Evolutionary conservation across 805 yeast genomes (phyloP).

Genomic region (Myxozyma geophila): DNA sequence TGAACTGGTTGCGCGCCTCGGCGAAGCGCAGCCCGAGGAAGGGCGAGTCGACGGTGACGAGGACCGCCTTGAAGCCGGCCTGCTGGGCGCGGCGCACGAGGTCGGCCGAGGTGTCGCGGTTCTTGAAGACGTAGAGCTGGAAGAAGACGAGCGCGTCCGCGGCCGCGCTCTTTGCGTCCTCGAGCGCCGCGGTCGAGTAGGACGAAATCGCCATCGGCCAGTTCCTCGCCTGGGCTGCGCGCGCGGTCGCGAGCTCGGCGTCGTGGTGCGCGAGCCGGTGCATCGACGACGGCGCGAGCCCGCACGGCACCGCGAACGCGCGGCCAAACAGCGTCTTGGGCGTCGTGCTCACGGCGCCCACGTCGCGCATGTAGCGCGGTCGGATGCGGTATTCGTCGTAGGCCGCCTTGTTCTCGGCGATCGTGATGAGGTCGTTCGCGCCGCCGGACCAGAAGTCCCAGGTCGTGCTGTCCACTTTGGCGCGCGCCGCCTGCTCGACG

Average conservation of each 20-base stretch:
- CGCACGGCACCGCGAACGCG: constrained; percentile 40
- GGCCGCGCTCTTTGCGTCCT: constrained; percentile 34
- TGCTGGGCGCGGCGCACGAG: constrained; percentile 38
- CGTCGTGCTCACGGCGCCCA: constrained; percentile 58
- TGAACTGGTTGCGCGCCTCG: constrained; percentile 46
- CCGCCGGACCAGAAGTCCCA: constrained; percentile 39
- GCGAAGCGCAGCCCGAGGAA: constrained; percentile 59
- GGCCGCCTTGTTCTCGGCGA: constrained; percentile 77
- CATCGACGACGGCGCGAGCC: constrained; percentile 44
- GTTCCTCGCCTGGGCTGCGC: constrained; percentile 38
- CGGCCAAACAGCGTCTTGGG: constrained; percentile 47
- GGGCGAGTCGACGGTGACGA: constrained; percentile 62
- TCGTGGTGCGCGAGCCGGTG: constrained; percentile 41
- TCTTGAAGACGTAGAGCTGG: constrained; percentile 40
- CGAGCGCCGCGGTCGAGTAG: constrained; percentile 34
- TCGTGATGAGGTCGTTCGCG: constrained; percentile 46
- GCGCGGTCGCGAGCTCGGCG: constrained; percentile 42
- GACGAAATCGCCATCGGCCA: constrained; percentile 40
- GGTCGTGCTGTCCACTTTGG: constrained; percentile 25
- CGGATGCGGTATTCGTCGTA: constrained; percentile 74
- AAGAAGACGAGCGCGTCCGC: constrained; percentile 30
- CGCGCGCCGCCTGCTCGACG: constrained; percentile 31
- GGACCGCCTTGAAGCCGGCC: constrained; percentile 50
- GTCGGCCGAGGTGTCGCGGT: constrained; percentile 35
- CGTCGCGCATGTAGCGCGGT: constrained; percentile 76